A percentile compares a stretch with the other conserved stretches of the same genome.
These are phyloP conservation scores for Chimonanthus praecox DNA, from an alignment of 164 flowering plant genomes.

Conservation along the genomic window DNA sequence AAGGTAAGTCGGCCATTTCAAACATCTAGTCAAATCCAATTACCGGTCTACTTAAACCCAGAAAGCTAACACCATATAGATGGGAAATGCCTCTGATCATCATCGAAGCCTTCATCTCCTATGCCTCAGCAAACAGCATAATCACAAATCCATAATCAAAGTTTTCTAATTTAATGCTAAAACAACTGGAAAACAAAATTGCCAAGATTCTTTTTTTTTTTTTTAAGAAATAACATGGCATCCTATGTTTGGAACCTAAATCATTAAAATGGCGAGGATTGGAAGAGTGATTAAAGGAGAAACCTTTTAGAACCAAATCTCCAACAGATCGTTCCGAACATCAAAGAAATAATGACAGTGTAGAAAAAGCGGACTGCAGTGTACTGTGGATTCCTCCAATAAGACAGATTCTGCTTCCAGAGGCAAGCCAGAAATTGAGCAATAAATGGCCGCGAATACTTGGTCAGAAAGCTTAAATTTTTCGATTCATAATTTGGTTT, in stretches of 20 bases:
- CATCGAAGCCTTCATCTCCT: too few species aligned
- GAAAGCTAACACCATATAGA: too few species aligned
- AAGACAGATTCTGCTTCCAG: constrained; percentile 92
- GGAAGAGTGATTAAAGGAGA: neutral
- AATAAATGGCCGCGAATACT: constrained; percentile 55
- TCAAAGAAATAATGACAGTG: constrained; percentile 82
- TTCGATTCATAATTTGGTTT: constrained; percentile 54
- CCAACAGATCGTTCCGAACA: constrained; percentile 98
- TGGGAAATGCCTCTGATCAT: too few species aligned
- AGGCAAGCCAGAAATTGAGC: constrained; percentile 84
- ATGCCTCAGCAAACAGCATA: too few species aligned
- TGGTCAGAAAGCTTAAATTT: constrained; percentile 71
- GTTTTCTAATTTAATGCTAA: too few species aligned
- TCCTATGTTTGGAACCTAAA: neutral
- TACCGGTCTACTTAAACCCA: too few species aligned
- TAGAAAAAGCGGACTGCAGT: constrained; percentile 94
- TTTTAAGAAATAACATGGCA: neutral
- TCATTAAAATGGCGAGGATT: too few species aligned
- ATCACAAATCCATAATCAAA: too few species aligned
- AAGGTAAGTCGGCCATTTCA: too few species aligned
- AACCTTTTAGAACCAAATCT: constrained; percentile 87
- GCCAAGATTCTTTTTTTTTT: too few species aligned
- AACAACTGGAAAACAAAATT: too few species aligned
- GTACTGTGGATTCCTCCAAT: constrained; percentile 98
- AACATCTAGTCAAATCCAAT: too few species aligned